phyloP scores from a whole-genome alignment of 2,329 filamentous ascomycete species.

The Cladosporium phlei region DNA sequence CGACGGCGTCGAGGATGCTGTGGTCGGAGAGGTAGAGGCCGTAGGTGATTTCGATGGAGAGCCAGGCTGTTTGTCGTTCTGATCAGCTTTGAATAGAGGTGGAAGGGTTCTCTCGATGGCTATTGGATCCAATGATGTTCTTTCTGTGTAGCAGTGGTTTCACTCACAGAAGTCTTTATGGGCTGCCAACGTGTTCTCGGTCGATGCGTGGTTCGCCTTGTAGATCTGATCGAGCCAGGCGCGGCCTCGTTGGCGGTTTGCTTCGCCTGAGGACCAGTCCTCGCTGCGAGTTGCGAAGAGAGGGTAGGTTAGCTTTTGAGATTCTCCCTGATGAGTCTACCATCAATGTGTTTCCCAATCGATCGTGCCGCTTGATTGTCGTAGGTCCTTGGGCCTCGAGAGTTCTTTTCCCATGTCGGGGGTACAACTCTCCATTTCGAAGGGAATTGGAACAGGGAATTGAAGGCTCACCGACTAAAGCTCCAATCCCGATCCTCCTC shows the following conservation, averaged over 20 bases:
- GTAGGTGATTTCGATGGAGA: constrained; percentile 54
- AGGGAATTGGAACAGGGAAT: too few relatives aligned
- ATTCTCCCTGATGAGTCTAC: too few relatives aligned
- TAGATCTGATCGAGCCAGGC: constrained; percentile 57
- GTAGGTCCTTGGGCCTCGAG: too few relatives aligned
- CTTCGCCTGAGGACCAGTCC: constrained; percentile 54
- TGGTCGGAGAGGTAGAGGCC: constrained; percentile 56
- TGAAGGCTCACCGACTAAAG: too few relatives aligned
- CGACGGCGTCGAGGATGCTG: constrained; percentile 49
- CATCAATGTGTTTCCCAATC: too few relatives aligned
- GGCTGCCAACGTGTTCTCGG: constrained; percentile 37
- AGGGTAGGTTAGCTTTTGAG: not conserved
- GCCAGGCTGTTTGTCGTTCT: constrained; percentile 37
- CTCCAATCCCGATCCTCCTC: constrained; percentile 58
- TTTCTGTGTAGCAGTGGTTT: too few relatives aligned
- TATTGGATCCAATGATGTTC: too few relatives aligned
- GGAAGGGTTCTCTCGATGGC: not conserved
- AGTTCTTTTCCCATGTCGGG: too few relatives aligned
- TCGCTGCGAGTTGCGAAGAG: too few relatives aligned
- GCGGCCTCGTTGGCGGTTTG: constrained; percentile 49
- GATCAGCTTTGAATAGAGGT: not conserved
- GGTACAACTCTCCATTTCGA: too few relatives aligned
- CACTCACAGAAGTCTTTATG: constrained; percentile 43
- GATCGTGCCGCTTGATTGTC: too few relatives aligned
- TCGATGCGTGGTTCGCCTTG: constrained; percentile 42